Conservation (phyloP, 805 yeast genomes). For the Yarrowia deformans region DNA sequence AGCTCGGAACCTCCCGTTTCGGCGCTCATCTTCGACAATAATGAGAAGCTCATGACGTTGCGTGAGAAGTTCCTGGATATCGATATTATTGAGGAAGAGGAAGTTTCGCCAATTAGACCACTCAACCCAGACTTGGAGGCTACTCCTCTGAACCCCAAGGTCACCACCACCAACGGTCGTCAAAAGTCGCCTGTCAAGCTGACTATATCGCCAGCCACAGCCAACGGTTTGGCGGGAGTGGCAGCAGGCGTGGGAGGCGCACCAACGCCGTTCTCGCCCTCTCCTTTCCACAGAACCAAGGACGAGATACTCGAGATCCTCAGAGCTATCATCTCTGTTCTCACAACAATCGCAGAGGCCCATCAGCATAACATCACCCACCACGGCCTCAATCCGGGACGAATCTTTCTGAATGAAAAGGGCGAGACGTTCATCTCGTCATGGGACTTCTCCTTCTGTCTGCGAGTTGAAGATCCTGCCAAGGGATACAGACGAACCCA, state of each 20-base stretch:
- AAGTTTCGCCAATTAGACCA: slow-evolving; percentile 27
- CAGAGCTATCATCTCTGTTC: slow-evolving; percentile 44
- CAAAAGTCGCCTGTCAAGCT: slow-evolving; percentile 25
- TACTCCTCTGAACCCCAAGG: slow-evolving; percentile 1
- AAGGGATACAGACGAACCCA: slow-evolving; percentile 56
- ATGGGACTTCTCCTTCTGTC: slow-evolving; percentile 59
- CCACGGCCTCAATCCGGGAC: slow-evolving; percentile 56
- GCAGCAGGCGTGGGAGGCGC: slow-evolving; percentile 12
- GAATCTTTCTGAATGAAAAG: slow-evolving; percentile 52
- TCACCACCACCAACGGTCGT: not conserved
- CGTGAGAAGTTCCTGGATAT: slow-evolving; percentile 42
- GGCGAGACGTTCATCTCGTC: slow-evolving; percentile 54
- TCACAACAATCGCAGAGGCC: slow-evolving; percentile 47
- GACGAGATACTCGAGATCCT: slow-evolving; percentile 46
- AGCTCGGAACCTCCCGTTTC: slow-evolving; percentile 42
- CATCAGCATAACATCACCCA: slow-evolving; percentile 58
- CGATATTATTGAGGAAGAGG: slow-evolving; percentile 8
- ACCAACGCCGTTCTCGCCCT: slow-evolving; percentile 32
- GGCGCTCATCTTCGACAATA: slow-evolving; percentile 43
- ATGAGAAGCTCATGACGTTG: slow-evolving; percentile 42
- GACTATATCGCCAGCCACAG: slow-evolving; percentile 30
- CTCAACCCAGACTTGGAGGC: slow-evolving; percentile 8
- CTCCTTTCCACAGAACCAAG: slow-evolving; percentile 22
- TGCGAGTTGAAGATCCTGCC: slow-evolving; percentile 54
- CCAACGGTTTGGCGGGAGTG: slow-evolving; percentile 12